phyloP scores from a whole-genome alignment of 2,329 filamentous ascomycete genomes.

The Myotisia sp. region DNA sequence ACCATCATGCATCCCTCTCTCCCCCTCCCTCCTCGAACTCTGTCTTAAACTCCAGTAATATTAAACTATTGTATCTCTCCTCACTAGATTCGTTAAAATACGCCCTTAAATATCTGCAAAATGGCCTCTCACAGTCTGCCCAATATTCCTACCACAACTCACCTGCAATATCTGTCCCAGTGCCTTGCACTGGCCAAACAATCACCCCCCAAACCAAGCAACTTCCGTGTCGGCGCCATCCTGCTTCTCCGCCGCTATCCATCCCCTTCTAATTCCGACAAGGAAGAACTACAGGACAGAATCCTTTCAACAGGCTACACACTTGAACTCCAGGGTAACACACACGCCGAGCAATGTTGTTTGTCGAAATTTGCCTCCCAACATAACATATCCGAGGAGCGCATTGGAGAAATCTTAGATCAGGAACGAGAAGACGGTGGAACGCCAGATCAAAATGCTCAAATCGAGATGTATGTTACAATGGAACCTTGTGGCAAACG shows the following conservation, averaged over 20 bases:
- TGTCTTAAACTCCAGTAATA: too few relatives aligned
- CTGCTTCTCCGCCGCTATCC: slow-evolving; percentile 39
- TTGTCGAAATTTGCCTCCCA: slow-evolving; percentile 49
- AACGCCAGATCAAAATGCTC: too few relatives aligned
- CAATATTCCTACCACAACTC: slow-evolving; percentile 16
- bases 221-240: slow-evolving; percentile 91
- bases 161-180: slow-evolving; percentile 46
- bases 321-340: slow-evolving; percentile 79
- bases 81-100: too few relatives aligned
- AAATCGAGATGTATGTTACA: slow-evolving; percentile 67
- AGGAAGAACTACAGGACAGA: slow-evolving; percentile 23
- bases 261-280: slow-evolving; percentile 14
- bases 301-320: slow-evolving; percentile 77
- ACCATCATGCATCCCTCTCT: too few relatives aligned
- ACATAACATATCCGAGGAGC: slow-evolving; percentile 23
- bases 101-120: too few relatives aligned
- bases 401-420: slow-evolving; percentile 26
- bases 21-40: too few relatives aligned
- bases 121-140: too few relatives aligned
- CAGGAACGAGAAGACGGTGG: slow-evolving; percentile 1
- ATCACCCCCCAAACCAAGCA: slow-evolving; percentile 75
- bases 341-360: slow-evolving; percentile 90
- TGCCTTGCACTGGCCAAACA: slow-evolving; percentile 63
- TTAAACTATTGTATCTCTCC: too few relatives aligned
- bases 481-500: slow-evolving; percentile 48